These are phyloP conservation scores for Lonicera japonica DNA, from an alignment of 129 eudicot species.

Conservation along the genomic window DNA sequence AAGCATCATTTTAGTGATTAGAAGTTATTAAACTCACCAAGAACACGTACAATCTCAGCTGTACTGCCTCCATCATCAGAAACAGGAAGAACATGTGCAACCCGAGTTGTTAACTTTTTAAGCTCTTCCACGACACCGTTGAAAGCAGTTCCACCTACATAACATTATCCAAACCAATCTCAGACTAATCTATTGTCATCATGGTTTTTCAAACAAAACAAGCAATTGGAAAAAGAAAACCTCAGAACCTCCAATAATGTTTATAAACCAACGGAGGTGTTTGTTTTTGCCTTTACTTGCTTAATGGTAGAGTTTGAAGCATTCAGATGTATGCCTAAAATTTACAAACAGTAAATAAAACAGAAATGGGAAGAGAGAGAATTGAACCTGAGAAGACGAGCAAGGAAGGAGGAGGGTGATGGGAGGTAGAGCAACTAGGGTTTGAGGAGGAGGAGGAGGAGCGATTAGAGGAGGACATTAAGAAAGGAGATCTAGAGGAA, in stretches of 20 bases:
- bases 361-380: neutral
- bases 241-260: neutral
- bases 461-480: conserved; percentile 32
- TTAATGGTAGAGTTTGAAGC: too few relatives aligned
- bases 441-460: conserved; percentile 12
- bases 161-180: conserved; percentile 6
- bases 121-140: conserved; percentile 97
- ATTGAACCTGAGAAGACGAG: conserved; percentile 76
- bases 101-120: conserved; percentile 73
- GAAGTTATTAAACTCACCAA: conserved; percentile 38
- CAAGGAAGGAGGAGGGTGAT: conserved; percentile 57
- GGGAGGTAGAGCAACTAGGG: conserved; percentile 17
- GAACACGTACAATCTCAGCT: conserved; percentile 98
- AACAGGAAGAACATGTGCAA: conserved; percentile 96
- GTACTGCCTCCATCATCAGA: conserved; percentile 99
- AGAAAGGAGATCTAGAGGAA: conserved; percentile 23
- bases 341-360: neutral
- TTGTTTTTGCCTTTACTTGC: too few relatives aligned
- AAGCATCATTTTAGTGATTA: neutral
- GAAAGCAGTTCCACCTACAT: conserved; percentile 96
- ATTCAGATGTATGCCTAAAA: too few relatives aligned
- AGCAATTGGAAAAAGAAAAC: neutral
- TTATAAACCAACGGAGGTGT: neutral
- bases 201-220: neutral
- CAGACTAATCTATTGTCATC: neutral